A percentile compares a stretch with the other conserved stretches of the same genome.
These are phyloP conservation scores for Lupinus albus DNA, from an alignment of 306 rosid species.

Conservation along the genomic window DNA sequence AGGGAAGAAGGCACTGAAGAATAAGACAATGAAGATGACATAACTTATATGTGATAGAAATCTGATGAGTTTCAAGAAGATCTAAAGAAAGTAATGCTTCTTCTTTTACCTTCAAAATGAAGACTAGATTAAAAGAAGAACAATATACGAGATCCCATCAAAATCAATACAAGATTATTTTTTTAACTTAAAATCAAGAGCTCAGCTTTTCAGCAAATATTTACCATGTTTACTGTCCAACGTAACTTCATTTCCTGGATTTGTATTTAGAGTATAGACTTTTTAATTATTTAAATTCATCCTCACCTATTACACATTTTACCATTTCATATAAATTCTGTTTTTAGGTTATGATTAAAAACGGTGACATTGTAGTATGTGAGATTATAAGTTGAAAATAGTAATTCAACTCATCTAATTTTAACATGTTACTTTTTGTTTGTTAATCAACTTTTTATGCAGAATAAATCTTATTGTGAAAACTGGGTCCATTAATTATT, in stretches of 20 bases:
- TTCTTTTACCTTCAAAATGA: no score
- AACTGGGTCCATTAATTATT: conserved; percentile 1
- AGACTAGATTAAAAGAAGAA: neutral
- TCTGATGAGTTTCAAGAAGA: no score
- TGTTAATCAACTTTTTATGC: conserved; percentile 33
- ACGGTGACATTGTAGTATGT: no score
- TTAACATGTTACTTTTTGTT: no score
- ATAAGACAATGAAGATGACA: conserved; percentile 50
- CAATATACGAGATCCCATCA: neutral
- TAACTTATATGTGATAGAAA: conserved; percentile 53
- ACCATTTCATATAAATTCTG: no score
- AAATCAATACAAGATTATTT: neutral
- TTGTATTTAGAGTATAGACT: conserved; percentile 12
- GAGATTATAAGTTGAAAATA: no score
- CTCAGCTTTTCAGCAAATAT: conserved; percentile 33
- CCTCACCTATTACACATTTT: no score
- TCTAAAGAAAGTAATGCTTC: no score
- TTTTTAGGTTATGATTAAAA: no score
- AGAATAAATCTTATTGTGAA: conserved; percentile 27
- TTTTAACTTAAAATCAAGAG: conserved; percentile 24
- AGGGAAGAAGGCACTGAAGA: conserved; percentile 51
- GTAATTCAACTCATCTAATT: no score
- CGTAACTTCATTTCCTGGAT: conserved; percentile 41
- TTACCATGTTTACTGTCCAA: conserved; percentile 31
- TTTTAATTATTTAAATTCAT: neutral